Evolutionary conservation across 1,139 yeast genomes (phyloP).

Genomic region (Geotrichum restrictum): DNA sequence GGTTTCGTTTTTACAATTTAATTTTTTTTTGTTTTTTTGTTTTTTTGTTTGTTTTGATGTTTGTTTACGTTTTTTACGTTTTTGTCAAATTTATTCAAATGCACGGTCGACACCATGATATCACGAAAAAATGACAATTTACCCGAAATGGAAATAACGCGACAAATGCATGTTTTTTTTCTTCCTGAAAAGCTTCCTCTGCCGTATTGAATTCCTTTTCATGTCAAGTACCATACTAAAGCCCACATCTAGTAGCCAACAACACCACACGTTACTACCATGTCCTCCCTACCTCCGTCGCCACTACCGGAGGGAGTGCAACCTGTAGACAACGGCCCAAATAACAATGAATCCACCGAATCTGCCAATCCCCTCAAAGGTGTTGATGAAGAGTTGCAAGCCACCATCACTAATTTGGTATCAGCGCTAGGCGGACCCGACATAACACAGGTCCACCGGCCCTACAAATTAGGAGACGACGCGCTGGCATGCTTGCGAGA

Average conservation of each 20-base stretch:
- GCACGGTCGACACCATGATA: too few relatives aligned
- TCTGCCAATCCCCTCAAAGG: constrained; percentile 4
- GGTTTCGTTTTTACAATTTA: too few relatives aligned
- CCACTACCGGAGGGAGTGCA: background rate
- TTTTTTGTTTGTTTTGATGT: constrained; percentile 2
- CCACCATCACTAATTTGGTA: constrained; percentile 67
- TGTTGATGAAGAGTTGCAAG: constrained; percentile 45
- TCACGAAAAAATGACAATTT: background rate
- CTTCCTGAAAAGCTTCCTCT: too few relatives aligned
- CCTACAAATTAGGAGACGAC: constrained; percentile 83
- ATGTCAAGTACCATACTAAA: background rate
- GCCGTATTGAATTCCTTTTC: too few relatives aligned
- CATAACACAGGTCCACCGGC: constrained; percentile 48
- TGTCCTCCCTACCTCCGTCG: constrained; percentile 1
- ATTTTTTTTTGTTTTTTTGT: too few relatives aligned
- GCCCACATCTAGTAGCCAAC: background rate
- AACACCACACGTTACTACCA: background rate
- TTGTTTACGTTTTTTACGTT: background rate
- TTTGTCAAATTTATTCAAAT: background rate
- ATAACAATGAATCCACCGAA: background rate
- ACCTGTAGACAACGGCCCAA: background rate
- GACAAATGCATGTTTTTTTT: background rate
- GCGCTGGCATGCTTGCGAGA: constrained; percentile 87
- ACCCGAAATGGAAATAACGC: constrained; percentile 2
- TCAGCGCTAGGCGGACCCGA: constrained; percentile 83